These are phyloP conservation scores for Grosmannia serpens DNA, from an alignment of 2,329 filamentous ascomycete species.

Conservation along the genomic window DNA sequence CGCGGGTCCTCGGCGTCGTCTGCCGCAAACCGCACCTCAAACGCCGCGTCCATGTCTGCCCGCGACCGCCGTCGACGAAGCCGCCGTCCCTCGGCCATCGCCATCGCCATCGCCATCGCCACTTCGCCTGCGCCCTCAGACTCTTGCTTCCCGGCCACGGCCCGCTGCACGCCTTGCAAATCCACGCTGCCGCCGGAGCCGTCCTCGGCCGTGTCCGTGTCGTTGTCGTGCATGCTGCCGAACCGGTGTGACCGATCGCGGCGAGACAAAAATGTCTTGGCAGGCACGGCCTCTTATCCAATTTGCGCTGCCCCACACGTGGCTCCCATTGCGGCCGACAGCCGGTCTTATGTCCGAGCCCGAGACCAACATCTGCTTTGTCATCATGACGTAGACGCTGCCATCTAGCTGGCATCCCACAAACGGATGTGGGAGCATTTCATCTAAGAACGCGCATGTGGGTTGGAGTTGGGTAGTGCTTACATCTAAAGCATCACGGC, in stretches of 20 bases:
- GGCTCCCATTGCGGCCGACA: too few species aligned
- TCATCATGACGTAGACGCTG: too few species aligned
- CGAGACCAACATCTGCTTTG: too few species aligned
- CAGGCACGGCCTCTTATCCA: background rate
- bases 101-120: background rate
- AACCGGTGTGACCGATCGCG: too few species aligned
- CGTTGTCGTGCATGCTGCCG: background rate
- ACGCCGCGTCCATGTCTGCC: conserved; percentile 4
- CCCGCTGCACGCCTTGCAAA: background rate
- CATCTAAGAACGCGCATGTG: too few species aligned
- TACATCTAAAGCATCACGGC: too few species aligned
- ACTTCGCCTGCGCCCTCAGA: background rate
- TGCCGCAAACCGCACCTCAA: conserved; percentile 9
- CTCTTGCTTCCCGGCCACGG: background rate
- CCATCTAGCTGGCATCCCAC: too few species aligned
- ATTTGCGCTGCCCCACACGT: too few species aligned
- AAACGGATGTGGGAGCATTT: too few species aligned
- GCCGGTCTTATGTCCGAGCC: too few species aligned
- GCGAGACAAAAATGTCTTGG: background rate
- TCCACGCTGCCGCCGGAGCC: background rate
- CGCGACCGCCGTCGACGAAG: background rate
- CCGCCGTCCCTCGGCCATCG: background rate
- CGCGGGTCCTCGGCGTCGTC: conserved; percentile 32
- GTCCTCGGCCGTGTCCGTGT: background rate
- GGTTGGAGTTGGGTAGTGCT: too few species aligned